Conservation (phyloP, 2,329 filamentous ascomycete species). For the Zalaria sp. region DNA sequence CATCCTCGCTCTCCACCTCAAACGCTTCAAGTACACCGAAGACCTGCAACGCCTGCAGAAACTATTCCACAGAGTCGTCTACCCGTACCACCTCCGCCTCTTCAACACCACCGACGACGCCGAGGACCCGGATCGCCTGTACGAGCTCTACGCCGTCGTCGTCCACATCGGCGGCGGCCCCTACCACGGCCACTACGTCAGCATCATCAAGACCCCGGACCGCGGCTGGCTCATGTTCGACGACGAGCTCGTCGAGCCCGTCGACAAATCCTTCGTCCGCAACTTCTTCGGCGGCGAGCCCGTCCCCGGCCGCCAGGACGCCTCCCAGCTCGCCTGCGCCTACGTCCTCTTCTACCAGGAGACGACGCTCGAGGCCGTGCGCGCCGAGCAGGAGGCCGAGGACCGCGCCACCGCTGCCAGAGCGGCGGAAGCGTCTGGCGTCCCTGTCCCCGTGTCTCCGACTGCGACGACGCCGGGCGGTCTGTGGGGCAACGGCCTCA, state of each 20-base stretch:
- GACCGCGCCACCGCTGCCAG: constrained; percentile 33
- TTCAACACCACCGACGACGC: constrained; percentile 97
- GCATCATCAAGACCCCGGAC: constrained; percentile 94
- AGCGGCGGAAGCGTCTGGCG: constrained; percentile 30
- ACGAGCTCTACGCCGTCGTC: constrained; percentile 93
- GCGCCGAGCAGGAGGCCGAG: constrained; percentile 73
- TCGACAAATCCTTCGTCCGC: constrained; percentile 88
- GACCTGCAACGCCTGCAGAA: constrained; percentile 89
- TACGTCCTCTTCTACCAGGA: constrained; percentile 98
- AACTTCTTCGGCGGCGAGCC: constrained; percentile 91
- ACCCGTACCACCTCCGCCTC: constrained; percentile 88
- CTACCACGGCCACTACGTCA: constrained; percentile 95
- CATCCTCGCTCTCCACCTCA: constrained; percentile 82
- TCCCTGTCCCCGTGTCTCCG: constrained; percentile 20
- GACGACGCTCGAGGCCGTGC: constrained; percentile 54
- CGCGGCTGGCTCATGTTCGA: constrained; percentile 93
- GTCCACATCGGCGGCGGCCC: constrained; percentile 95
- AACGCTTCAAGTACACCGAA: constrained; percentile 97
- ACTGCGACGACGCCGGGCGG: constrained; percentile 15
- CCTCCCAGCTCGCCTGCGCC: constrained; percentile 63
- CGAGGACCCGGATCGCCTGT: constrained; percentile 81
- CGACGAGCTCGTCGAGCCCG: constrained; percentile 96
- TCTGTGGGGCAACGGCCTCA: constrained; percentile 11
- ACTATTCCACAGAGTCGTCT: constrained; percentile 90
- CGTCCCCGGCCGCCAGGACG: constrained; percentile 29